Percentiles rank a stretch among this genome's conserved stretches.
Evolutionary conservation across 1,284 basidiomycete species (phyloP).

Genomic region (Schizophyllum amplum): DNA sequence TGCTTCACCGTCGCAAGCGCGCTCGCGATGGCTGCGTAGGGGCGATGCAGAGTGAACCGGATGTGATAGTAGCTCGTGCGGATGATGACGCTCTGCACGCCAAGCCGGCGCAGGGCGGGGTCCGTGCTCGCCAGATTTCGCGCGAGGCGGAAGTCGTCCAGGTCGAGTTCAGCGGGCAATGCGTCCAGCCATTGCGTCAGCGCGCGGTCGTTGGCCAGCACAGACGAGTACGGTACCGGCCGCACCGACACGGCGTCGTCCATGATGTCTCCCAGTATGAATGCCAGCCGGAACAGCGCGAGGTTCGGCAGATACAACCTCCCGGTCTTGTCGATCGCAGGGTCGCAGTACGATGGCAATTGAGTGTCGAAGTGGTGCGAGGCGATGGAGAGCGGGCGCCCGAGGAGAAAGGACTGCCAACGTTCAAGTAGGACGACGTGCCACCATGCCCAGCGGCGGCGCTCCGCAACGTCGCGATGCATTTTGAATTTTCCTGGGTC

Average conservation of each 20-base stretch:
- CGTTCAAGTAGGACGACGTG: constrained; percentile 71
- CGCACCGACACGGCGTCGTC: constrained; percentile 72
- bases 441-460: constrained; percentile 82
- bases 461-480: constrained; percentile 57
- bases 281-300: constrained; percentile 66
- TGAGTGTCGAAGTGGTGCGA: constrained; percentile 76
- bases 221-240: constrained; percentile 61
- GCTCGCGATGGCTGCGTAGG: constrained; percentile 43
- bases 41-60: constrained; percentile 73
- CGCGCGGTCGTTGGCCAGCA: constrained; percentile 61
- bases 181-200: constrained; percentile 65
- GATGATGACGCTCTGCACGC: constrained; percentile 71
- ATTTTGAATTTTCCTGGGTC: constrained; percentile 70
- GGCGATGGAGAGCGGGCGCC: constrained; percentile 63
- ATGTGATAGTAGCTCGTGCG: constrained; percentile 71
- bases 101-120: constrained; percentile 47
- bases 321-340: constrained; percentile 48
- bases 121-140: constrained; percentile 56
- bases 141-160: constrained; percentile 66
- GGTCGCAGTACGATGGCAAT: constrained; percentile 58
- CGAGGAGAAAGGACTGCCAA: constrained; percentile 83
- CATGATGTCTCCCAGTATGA: constrained; percentile 73
- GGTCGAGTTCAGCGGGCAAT: constrained; percentile 60
- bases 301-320: constrained; percentile 65
- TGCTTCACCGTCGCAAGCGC: constrained; percentile 10